Evolutionary conservation across 2,329 filamentous ascomycete genomes (phyloP).

Genomic region (Verticillium longisporum): DNA sequence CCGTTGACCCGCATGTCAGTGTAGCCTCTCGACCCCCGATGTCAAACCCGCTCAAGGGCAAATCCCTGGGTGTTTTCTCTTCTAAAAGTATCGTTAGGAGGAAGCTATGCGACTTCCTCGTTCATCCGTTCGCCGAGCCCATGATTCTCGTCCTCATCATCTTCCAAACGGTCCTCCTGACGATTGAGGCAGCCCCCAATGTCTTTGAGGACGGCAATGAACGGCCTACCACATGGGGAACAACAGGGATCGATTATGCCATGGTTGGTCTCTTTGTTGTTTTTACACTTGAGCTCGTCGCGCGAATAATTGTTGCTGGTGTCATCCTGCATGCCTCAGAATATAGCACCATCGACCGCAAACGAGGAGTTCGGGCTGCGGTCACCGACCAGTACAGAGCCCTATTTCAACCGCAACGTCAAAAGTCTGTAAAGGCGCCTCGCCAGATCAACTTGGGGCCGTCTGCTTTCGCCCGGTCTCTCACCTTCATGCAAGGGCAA

Average conservation of each 20-base stretch:
- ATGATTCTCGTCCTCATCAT: conserved; percentile 82
- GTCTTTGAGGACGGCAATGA: conserved; percentile 59
- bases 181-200: conserved; percentile 70
- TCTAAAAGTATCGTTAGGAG: conserved; percentile 69
- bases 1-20: conserved; percentile 17
- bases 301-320: conserved; percentile 86
- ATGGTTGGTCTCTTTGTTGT: conserved; percentile 79
- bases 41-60: conserved; percentile 78
- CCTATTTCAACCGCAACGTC: conserved; percentile 76
- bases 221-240: conserved; percentile 60
- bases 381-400: conserved; percentile 69
- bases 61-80: conserved; percentile 76
- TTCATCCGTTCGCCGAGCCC: conserved; percentile 82
- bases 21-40: conserved; percentile 26
- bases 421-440: conserved; percentile 55
- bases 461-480: conserved; percentile 65
- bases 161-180: conserved; percentile 79
- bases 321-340: conserved; percentile 85
- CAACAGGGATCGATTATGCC: conserved; percentile 65
- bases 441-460: conserved; percentile 41
- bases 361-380: conserved; percentile 65
- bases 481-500: conserved; percentile 67
- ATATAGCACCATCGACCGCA: conserved; percentile 83
- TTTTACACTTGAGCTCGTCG: conserved; percentile 79
- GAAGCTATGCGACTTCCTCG: conserved; percentile 73